These are phyloP conservation scores for Xylariaceae sp. DNA, from an alignment of 2,329 filamentous ascomycete species.

Conservation along the genomic window DNA sequence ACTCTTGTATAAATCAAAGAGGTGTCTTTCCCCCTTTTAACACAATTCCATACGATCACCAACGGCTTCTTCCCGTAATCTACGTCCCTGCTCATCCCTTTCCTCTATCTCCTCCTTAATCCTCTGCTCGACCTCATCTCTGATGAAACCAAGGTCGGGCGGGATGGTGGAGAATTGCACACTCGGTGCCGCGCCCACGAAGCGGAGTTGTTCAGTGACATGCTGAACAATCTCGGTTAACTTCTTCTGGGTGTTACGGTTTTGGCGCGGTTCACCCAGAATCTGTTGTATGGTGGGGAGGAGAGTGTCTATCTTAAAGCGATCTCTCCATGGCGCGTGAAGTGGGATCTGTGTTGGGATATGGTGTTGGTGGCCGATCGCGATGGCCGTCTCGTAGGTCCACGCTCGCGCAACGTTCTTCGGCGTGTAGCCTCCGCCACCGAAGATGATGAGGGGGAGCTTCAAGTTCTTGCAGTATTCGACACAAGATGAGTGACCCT, in stretches of 20 bases:
- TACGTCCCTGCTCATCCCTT: conserved; percentile 49
- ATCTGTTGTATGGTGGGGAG: conserved; percentile 80
- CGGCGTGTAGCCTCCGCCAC: conserved; percentile 93
- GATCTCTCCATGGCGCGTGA: conserved; percentile 78
- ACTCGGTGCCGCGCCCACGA: conserved; percentile 78
- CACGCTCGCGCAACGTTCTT: conserved; percentile 94
- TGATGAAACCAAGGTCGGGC: conserved; percentile 63
- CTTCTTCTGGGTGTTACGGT: conserved; percentile 73
- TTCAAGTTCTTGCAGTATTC: conserved; percentile 77
- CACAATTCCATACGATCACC: conserved; percentile 51
- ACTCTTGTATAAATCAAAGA: background rate
- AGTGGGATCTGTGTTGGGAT: conserved; percentile 69
- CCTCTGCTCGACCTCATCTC: conserved; percentile 63
- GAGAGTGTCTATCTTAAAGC: conserved; percentile 82
- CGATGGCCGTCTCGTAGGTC: conserved; percentile 93
- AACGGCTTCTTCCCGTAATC: conserved; percentile 51
- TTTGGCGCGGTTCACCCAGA: conserved; percentile 62
- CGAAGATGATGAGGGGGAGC: conserved; percentile 82
- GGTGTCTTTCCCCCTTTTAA: background rate
- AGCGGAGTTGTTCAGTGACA: conserved; percentile 79
- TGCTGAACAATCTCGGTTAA: conserved; percentile 70
- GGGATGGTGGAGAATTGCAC: conserved; percentile 80
- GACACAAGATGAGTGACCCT: conserved; percentile 88
- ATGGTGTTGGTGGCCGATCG: conserved; percentile 66
- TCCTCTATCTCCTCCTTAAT: conserved; percentile 61